A percentile compares a stretch with the other conserved stretches of the same genome.
These are phyloP conservation scores for Aspergillus sergii DNA, from an alignment of 2,329 filamentous ascomycete genomes.

Conservation along the genomic window DNA sequence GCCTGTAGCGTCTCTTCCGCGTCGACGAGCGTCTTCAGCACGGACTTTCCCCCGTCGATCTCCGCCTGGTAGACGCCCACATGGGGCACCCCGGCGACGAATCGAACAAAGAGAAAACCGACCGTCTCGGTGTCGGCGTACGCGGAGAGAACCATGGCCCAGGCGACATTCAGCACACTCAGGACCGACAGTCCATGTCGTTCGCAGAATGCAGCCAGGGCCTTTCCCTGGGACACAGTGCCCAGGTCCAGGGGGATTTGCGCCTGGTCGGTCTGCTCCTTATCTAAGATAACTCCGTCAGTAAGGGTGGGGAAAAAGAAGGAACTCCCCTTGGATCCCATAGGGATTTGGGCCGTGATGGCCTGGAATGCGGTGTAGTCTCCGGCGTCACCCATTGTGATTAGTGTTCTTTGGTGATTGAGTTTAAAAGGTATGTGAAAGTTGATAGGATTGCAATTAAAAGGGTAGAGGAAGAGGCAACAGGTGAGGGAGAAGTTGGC, in stretches of 20 bases:
- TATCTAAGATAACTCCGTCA: neutral
- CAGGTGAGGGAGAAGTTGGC: neutral
- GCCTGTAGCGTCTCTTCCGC: neutral
- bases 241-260: neutral
- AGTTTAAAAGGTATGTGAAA: neutral
- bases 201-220: neutral
- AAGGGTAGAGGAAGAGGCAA: neutral
- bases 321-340: neutral
- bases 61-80: neutral
- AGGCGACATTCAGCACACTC: conserved; percentile 2
- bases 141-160: conserved; percentile 1
- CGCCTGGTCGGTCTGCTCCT: neutral
- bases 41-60: neutral
- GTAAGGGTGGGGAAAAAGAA: neutral
- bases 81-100: neutral
- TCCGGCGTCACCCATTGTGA: conserved; percentile 1
- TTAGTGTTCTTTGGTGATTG: neutral
- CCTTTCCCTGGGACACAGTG: neutral
- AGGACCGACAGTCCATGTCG: neutral
- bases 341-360: neutral
- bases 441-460: neutral
- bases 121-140: neutral
- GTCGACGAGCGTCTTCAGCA: neutral
- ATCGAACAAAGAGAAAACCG: neutral
- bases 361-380: neutral